Conservation (phyloP, 108 stramenopile species). For the Seminavis robusta region DNA sequence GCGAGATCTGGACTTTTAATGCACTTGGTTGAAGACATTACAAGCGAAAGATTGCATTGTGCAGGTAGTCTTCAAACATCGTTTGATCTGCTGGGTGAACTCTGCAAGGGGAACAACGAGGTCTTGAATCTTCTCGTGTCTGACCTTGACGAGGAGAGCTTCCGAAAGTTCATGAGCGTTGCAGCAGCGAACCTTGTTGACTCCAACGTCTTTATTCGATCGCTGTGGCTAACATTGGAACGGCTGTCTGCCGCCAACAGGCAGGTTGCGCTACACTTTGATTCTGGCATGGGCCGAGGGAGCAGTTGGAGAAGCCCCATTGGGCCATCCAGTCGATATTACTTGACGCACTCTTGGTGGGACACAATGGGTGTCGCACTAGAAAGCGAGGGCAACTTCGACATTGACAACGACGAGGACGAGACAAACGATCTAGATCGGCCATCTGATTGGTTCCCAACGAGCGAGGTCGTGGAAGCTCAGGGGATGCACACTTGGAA, state of each 20-base stretch:
- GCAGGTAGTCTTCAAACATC: constrained; percentile 83
- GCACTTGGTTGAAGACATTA: constrained; percentile 58
- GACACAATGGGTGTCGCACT: constrained; percentile 20
- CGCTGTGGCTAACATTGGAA: constrained; percentile 66
- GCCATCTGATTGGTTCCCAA: background rate
- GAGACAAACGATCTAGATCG: too few relatives aligned
- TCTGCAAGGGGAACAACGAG: constrained; percentile 70
- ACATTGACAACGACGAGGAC: background rate
- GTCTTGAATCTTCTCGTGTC: constrained; percentile 39
- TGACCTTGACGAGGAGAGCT: constrained; percentile 50
- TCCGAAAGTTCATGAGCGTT: constrained; percentile 59
- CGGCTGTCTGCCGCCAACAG: constrained; percentile 27
- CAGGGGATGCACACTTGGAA: background rate
- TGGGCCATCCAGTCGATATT: constrained; percentile 8
- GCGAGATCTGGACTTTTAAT: constrained; percentile 54
- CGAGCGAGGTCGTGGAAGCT: too few relatives aligned
- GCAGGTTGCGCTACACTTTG: constrained; percentile 7
- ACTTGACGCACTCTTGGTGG: constrained; percentile 65
- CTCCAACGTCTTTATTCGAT: constrained; percentile 89
- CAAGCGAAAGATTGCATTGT: constrained; percentile 45
- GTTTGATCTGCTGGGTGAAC: constrained; percentile 87
- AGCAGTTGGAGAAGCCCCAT: constrained; percentile 13
- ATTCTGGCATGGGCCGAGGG: background rate
- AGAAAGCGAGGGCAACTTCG: background rate
- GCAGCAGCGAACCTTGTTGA: constrained; percentile 80